Conservation (phyloP, 2,329 filamentous ascomycete genomes). For the Eutypella sp. region DNA sequence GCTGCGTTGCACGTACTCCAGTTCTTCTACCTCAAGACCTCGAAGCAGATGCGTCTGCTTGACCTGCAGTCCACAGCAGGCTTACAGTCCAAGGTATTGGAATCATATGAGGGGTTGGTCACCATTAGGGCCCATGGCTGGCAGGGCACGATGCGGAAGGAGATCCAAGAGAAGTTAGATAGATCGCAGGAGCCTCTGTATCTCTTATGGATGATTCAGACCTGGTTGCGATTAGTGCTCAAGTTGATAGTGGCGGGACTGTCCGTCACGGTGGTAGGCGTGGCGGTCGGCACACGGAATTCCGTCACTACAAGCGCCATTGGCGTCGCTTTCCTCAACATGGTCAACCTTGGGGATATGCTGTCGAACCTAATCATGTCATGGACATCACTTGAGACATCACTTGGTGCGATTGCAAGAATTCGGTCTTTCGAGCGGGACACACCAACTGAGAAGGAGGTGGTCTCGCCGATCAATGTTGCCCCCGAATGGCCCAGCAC, state of each 20-base stretch:
- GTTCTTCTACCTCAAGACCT: conserved; percentile 41
- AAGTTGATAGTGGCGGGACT: conserved; percentile 46
- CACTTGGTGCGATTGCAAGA: conserved; percentile 10
- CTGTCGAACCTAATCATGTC: conserved; percentile 8
- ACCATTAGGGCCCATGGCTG: conserved; percentile 43
- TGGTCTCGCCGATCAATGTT: conserved; percentile 7
- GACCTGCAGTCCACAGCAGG: conserved; percentile 44
- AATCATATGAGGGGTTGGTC: conserved; percentile 36
- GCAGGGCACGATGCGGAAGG: conserved; percentile 26
- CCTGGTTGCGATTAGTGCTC: conserved; percentile 48
- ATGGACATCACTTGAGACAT: conserved; percentile 12
- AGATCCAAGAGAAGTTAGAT: conserved; percentile 36
- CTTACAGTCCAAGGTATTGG: conserved; percentile 39
- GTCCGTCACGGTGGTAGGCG: conserved; percentile 38
- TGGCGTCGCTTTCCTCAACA: conserved; percentile 33
- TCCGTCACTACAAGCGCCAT: conserved; percentile 25
- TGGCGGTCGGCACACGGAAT: conserved; percentile 36
- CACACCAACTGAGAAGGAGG: conserved; percentile 15
- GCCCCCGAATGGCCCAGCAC: conserved; percentile 6
- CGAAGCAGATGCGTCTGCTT: conserved; percentile 41
- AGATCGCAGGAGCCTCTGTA: conserved; percentile 49
- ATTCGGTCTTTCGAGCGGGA: conserved; percentile 17
- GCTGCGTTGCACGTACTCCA: conserved; percentile 33
- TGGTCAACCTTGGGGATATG: conserved; percentile 20
- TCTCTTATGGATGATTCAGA: conserved; percentile 45